These are phyloP conservation scores for Lepidium africanum DNA, from an alignment of 345 rosid genomes.

Conservation along the genomic window DNA sequence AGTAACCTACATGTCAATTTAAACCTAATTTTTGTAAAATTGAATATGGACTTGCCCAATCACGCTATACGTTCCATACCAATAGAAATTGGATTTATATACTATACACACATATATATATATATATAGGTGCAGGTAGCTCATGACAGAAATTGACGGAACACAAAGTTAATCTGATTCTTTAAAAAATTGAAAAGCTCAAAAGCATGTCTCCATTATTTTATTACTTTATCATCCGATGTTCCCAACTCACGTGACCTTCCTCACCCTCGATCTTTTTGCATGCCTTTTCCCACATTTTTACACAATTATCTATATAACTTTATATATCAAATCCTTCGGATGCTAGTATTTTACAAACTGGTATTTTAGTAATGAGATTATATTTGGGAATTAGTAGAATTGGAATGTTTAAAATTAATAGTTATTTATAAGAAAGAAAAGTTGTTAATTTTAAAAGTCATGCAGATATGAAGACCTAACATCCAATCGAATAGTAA, in stretches of 20 bases:
- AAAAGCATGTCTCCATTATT: conserved; percentile 45
- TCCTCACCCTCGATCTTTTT: conserved; percentile 28
- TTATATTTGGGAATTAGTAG: background rate
- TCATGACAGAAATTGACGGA: conserved; percentile 50
- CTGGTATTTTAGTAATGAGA: background rate
- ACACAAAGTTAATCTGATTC: conserved; percentile 26
- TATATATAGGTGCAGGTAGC: conserved; percentile 17
- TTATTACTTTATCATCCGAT: conserved; percentile 27
- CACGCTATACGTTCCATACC: background rate
- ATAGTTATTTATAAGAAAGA: background rate
- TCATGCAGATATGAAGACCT: conserved; percentile 30
- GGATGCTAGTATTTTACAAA: background rate
- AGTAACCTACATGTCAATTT: background rate
- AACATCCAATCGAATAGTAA: conserved; percentile 24
- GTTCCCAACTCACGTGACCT: conserved; percentile 30
- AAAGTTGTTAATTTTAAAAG: background rate
- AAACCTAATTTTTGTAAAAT: background rate
- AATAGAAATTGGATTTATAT: background rate
- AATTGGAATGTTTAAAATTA: background rate
- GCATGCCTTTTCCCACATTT: conserved; percentile 13
- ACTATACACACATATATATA: background rate
- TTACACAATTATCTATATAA: background rate
- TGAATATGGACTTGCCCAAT: background rate
- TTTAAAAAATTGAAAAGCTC: conserved; percentile 30
- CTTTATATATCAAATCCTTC: background rate